Percentiles rank a stretch among this genome's conserved stretches.
These are phyloP conservation scores for Lichtheimia hyalospora DNA, from an alignment of 371 early-diverging fungal genomes.

Conservation along the genomic window DNA sequence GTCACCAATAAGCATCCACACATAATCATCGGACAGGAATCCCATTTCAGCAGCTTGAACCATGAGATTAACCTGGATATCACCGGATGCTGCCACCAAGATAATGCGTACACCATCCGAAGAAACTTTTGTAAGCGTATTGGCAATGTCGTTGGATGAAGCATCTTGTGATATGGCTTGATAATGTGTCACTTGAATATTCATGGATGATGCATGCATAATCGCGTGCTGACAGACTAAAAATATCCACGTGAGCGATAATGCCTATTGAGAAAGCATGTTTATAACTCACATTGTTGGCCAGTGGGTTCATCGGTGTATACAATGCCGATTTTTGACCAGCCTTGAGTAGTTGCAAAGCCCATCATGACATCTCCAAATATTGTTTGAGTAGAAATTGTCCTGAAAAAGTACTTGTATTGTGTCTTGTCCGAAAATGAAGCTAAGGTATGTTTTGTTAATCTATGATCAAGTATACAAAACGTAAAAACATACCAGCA, in stretches of 20 bases:
- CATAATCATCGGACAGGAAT: constrained; percentile 38
- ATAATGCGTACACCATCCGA: constrained; percentile 43
- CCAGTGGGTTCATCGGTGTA: constrained; percentile 51
- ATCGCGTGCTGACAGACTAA: constrained; percentile 44
- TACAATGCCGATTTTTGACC: constrained; percentile 47
- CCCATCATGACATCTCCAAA: constrained; percentile 49
- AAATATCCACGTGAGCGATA: not conserved
- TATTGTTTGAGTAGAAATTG: constrained; percentile 49
- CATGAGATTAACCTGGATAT: constrained; percentile 27
- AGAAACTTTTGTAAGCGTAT: constrained; percentile 28
- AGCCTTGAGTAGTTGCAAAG: constrained; percentile 40
- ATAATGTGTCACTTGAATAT: constrained; percentile 35
- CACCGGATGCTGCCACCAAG: constrained; percentile 36
- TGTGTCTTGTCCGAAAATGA: constrained; percentile 45
- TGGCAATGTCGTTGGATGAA: constrained; percentile 20
- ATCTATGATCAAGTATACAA: not conserved
- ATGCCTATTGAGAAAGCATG: not conserved
- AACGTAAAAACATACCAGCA: constrained; percentile 24
- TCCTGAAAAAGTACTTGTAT: constrained; percentile 54
- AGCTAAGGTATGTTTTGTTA: constrained; percentile 17
- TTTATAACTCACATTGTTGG: constrained; percentile 40
- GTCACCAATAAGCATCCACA: constrained; percentile 56
- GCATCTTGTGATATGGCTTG: constrained; percentile 26
- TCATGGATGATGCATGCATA: constrained; percentile 30
- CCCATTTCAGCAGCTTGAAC: constrained; percentile 37